Base-by-base conservation (phyloP, 1,139 yeast genomes). In the Lodderomyces margitis region DNA sequence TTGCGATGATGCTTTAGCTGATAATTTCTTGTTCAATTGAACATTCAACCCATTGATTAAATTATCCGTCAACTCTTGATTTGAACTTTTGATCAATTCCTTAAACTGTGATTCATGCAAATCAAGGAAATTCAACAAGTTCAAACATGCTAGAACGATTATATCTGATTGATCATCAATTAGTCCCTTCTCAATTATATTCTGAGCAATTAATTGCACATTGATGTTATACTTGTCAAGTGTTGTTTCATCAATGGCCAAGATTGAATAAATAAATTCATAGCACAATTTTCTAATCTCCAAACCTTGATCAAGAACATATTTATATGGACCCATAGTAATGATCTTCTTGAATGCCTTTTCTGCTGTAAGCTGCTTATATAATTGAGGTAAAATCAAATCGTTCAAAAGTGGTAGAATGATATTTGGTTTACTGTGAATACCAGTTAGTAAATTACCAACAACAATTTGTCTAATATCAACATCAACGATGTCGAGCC, bases 251-350 rank as follows among this genome's bases (percentile, higher is more conserved):
- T 59, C 59, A 25, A 65, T 47, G 1, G 62, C 58, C 20, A 64
- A 58, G 17, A 85, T 60, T 5, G 87, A 74, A 56, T 82, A 82
- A 37, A 87, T 65, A 24, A 83, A 66, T 55, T 87, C 96, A 57
- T 83, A 86, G 8, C 87, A 74, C 38, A 85, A 74, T 56, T 85
- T 86, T 42, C 96, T 71, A 44, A 82, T 76, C 47, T 81, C 89
- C 37, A 86, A 66, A 0, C 92, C 95, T 52, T 83, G 85, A 55
- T 87, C 96, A 36, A 86, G 77, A 46, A 81, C 81, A 56, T 86
- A 91, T 54, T 86, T 86, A 67, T 85, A 87, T 0, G 95, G 95
- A 0, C 96, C 96, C 81, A 88, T 86, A 37, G 83, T 86, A 32
- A 87, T 83, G 10, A 74, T 66, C 43, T 82, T 81, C 39, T 85